Evolutionary conservation across 1,139 yeast genomes (phyloP).

Genomic region (Diutina catenulata): DNA sequence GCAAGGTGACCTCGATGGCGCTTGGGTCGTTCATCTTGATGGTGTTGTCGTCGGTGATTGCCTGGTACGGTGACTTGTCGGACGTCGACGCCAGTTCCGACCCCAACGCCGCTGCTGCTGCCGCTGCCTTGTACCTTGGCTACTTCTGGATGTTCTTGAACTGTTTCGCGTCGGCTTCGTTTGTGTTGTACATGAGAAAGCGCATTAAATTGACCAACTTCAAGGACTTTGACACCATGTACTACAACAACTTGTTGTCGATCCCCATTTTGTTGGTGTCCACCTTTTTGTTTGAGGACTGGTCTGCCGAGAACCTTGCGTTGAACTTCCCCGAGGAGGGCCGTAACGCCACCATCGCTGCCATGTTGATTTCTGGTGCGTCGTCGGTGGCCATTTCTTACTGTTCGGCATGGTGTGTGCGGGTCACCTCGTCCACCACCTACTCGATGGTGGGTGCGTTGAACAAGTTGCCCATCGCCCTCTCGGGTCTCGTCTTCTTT

Average conservation of each 20-base stretch:
- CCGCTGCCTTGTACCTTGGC: slow-evolving; percentile 55
- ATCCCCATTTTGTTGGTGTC: slow-evolving; percentile 74
- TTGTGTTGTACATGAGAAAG: slow-evolving; percentile 91
- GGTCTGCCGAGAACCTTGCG: slow-evolving; percentile 72
- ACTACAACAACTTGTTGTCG: slow-evolving; percentile 86
- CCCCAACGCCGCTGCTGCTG: slow-evolving; percentile 13
- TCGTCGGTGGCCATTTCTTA: slow-evolving; percentile 94
- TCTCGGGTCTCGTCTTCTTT: slow-evolving; percentile 86
- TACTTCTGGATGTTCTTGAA: slow-evolving; percentile 95
- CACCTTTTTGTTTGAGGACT: slow-evolving; percentile 78
- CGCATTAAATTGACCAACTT: slow-evolving; percentile 94
- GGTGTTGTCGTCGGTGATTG: slow-evolving; percentile 89
- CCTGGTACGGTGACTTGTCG: slow-evolving; percentile 80
- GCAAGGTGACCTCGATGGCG: slow-evolving; percentile 83
- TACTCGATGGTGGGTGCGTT: slow-evolving; percentile 99
- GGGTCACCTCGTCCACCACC: slow-evolving; percentile 96
- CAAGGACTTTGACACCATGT: slow-evolving; percentile 97
- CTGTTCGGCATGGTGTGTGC: slow-evolving; percentile 99
- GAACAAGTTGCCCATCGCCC: slow-evolving; percentile 94
- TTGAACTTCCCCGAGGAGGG: slow-evolving; percentile 67
- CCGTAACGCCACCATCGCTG: slow-evolving; percentile 54
- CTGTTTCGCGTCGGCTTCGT: slow-evolving; percentile 89
- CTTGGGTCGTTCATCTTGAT: slow-evolving; percentile 77
- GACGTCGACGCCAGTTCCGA: slow-evolving; percentile 22
- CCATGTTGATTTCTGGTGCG: slow-evolving; percentile 88